These are phyloP conservation scores for Venturia oleaginea DNA, from an alignment of 2,329 filamentous ascomycete species.

Conservation along the genomic window DNA sequence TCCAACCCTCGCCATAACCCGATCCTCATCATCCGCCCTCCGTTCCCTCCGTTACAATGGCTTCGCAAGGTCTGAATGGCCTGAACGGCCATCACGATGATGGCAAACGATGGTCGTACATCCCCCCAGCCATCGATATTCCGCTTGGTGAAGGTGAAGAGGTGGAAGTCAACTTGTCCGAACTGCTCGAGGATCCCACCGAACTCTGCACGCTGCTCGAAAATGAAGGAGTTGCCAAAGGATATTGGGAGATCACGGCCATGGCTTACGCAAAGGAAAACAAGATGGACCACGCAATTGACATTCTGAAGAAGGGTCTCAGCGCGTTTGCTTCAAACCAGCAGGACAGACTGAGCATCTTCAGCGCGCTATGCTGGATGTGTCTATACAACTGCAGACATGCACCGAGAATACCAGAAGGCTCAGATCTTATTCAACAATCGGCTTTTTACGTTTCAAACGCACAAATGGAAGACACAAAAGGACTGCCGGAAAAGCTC, in stretches of 20 bases:
- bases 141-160: conserved; percentile 53
- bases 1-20: not conserved
- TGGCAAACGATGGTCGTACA: conserved; percentile 5
- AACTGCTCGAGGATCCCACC: conserved; percentile 84
- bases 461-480: conserved; percentile 3
- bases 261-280: conserved; percentile 93
- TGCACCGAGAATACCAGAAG: conserved; percentile 58
- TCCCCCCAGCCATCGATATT: conserved; percentile 55
- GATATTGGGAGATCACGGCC: conserved; percentile 97
- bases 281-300: conserved; percentile 75
- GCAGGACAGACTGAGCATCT: conserved; percentile 76
- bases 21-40: not conserved
- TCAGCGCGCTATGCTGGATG: conserved; percentile 83
- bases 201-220: conserved; percentile 93
- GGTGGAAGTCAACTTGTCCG: conserved; percentile 88
- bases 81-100: conserved; percentile 8
- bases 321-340: conserved; percentile 61
- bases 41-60: not conserved
- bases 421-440: conserved; percentile 18
- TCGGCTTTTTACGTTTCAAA: conserved; percentile 8
- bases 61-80: conserved; percentile 7
- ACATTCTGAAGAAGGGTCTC: conserved; percentile 63
- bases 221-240: conserved; percentile 83
- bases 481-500: conserved; percentile 1
- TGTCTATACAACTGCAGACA: conserved; percentile 83